These are phyloP conservation scores for Didymella arachidicola DNA, from an alignment of 2,329 filamentous ascomycete species.

Conservation along the genomic window DNA sequence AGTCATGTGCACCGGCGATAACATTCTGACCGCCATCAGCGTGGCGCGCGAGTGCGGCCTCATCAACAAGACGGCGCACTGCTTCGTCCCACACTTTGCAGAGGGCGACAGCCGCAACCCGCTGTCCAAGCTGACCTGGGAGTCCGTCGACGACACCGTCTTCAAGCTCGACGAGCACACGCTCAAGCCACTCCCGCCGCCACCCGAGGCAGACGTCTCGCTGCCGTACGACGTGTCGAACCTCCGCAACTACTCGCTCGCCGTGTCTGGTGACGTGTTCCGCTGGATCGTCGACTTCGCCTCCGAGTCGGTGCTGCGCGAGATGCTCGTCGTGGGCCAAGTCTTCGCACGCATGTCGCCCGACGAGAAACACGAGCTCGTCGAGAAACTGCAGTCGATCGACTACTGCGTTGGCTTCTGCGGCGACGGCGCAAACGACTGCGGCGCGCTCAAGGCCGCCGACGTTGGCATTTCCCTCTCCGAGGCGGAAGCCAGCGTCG, in stretches of 20 bases:
- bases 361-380: constrained; percentile 96
- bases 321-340: constrained; percentile 90
- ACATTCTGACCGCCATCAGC: constrained; percentile 95
- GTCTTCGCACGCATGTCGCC: constrained; percentile 99
- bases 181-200: constrained; percentile 77
- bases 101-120: constrained; percentile 79
- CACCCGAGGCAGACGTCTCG: constrained; percentile 77
- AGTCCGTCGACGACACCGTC: constrained; percentile 87
- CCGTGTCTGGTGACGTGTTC: constrained; percentile 92
- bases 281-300: constrained; percentile 96
- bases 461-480: constrained; percentile 97
- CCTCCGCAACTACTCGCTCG: constrained; percentile 84
- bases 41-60: constrained; percentile 90
- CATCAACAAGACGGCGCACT: constrained; percentile 81
- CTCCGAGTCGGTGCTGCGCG: constrained; percentile 75
- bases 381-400: constrained; percentile 95
- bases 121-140: constrained; percentile 80
- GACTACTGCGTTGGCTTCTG: constrained; percentile 97
- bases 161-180: constrained; percentile 81
- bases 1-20: constrained; percentile 98
- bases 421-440: constrained; percentile 97
- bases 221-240: constrained; percentile 85
- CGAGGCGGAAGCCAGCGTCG: constrained; percentile 95
- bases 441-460: constrained; percentile 93
- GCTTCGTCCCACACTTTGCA: constrained; percentile 89